phyloP scores from a whole-genome alignment of 176 grass and related monocot species.

The Guadua angustifolia region DNA sequence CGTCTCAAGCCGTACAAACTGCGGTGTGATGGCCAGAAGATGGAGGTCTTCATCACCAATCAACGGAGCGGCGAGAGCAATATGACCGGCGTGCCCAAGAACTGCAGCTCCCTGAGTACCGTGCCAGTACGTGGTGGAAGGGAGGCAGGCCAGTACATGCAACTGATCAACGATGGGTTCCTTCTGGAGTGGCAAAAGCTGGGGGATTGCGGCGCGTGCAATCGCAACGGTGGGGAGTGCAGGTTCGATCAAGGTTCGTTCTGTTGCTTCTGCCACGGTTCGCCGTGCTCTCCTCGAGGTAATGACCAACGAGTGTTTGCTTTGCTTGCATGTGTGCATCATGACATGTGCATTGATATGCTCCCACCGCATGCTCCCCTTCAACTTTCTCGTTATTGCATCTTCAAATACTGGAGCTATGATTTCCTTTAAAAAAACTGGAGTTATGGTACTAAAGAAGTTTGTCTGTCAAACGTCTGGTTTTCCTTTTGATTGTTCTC shows the following conservation, averaged over 20 bases:
- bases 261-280: constrained; percentile 48
- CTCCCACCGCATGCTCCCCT: too few species aligned
- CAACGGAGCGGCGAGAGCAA: background rate
- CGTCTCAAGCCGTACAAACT: rapidly evolving
- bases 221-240: constrained; percentile 42
- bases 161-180: constrained; percentile 44
- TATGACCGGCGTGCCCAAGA: background rate
- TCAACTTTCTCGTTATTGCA: too few species aligned
- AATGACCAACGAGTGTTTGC: background rate
- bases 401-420: too few species aligned
- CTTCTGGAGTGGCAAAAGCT: constrained; percentile 16
- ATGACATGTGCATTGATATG: too few species aligned
- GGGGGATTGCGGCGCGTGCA: constrained; percentile 37
- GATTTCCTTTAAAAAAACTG: too few species aligned
- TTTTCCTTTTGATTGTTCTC: too few species aligned
- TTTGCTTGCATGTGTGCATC: background rate
- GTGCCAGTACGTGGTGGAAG: constrained; percentile 39
- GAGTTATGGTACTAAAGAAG: too few species aligned
- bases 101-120: background rate
- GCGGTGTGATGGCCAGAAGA: background rate
- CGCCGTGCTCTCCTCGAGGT: constrained; percentile 6
- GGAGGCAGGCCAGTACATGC: background rate
- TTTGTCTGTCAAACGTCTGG: background rate
- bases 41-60: background rate
- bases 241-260: constrained; percentile 28